Conservation (phyloP, 306 rosid species). For the Rosa rugosa region DNA sequence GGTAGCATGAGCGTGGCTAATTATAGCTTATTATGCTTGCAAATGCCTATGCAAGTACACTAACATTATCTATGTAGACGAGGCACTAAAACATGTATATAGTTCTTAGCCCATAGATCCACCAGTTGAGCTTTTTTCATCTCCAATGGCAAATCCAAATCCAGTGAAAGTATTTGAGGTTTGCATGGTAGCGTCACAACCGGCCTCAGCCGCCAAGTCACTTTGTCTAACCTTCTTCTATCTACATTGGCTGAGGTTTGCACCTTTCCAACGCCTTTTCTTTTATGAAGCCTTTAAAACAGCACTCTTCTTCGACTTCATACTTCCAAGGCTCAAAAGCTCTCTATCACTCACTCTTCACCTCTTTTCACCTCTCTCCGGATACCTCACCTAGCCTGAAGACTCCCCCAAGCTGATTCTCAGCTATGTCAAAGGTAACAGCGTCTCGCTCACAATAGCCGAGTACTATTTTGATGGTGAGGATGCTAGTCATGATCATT, state of each 20-base stretch:
- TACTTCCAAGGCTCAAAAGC: conserved; percentile 25
- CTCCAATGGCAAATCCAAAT: not conserved
- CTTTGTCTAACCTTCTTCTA: conserved; percentile 43
- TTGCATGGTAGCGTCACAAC: not conserved
- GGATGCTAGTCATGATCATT: not conserved
- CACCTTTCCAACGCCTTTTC: conserved; percentile 36
- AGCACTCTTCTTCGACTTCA: no score
- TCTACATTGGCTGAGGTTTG: conserved; percentile 33
- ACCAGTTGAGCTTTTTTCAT: no score
- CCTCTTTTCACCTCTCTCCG: conserved; percentile 43
- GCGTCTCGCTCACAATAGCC: conserved; percentile 26
- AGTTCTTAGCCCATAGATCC: no score
- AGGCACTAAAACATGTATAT: not conserved
- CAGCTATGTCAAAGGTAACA: conserved; percentile 25
- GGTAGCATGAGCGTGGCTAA: no score
- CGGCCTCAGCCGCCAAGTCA: not conserved
- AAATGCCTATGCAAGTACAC: no score
- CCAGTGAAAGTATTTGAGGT: not conserved
- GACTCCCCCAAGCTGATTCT: conserved; percentile 32
- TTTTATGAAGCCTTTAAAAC: conserved; percentile 22
- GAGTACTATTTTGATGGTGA: conserved; percentile 15
- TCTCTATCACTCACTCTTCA: conserved; percentile 53
- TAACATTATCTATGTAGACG: no score
- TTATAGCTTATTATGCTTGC: no score
- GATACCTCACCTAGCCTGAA: conserved; percentile 38